Evolutionary conservation across 345 rosid species (phyloP), one percentile per base, ranked within the genome.

Genomic region (Gossypium bickii): DNA sequence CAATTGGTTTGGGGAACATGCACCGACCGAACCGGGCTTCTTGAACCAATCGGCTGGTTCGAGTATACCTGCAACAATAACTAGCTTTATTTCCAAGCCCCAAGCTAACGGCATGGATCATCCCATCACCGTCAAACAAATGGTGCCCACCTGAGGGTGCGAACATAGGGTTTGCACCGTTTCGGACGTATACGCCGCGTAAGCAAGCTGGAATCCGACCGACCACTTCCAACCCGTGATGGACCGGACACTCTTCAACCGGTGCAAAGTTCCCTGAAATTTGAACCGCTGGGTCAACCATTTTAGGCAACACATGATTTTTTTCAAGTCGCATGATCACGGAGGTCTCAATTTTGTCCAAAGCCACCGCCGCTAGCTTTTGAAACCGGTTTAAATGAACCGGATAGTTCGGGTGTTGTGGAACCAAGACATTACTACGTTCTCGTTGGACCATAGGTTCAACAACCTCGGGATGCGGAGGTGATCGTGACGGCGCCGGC

Each of bases 101-200:
- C 43, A 93, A 79, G 3, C 69, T 81, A 34, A 93, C 87, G 9
- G 97, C 97, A 76, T 93, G 98, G 56, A 93, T 72, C 97, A 91
- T 93, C 41, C 95, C 98, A 73, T 93, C 97, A 48, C 97, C 95
- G 52, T 91, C 98, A 61, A 93, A 91, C 2, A 91, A 74, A 80
- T 91, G 98, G 81, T 89, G 87, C 18, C 94, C 92, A 8, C 83
- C 88, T 16, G 78, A 70, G 45, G 97, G 97, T 2, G 70, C 68
- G 48, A 83, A 81, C 80, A 82, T 73, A 43, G 94, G 98, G 61
- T 93, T 93, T 9, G 93, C 89, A 1, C 93, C 98, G 81, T 91
- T 91, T n/a, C 97, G 83, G 25, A 87, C 57, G 69, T 93, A 93
- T 20, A 85, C 86, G 20, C 91, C 93, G 4, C 60, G 80, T 20